A percentile compares a stretch with the other conserved stretches of the same genome.
Conservation (phyloP, 2,329 filamentous ascomycete species). For the Exophiala viscosa region DNA sequence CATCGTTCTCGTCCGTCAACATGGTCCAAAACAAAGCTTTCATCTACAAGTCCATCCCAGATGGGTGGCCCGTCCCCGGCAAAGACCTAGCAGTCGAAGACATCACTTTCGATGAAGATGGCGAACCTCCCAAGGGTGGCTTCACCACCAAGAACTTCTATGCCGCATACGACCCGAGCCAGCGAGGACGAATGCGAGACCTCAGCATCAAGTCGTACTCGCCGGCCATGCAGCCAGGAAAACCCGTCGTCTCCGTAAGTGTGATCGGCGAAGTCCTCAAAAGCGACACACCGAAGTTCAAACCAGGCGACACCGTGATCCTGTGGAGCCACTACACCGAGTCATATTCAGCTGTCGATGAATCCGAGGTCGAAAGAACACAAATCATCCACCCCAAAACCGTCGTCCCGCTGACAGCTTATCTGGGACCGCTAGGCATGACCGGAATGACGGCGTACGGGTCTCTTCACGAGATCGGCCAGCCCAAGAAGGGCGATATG, state of each 20-base stretch:
- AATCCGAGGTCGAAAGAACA: constrained; percentile 32
- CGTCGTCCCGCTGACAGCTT: constrained; percentile 61
- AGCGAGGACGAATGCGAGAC: constrained; percentile 68
- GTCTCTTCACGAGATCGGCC: constrained; percentile 63
- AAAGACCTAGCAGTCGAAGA: constrained; percentile 67
- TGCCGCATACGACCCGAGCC: constrained; percentile 72
- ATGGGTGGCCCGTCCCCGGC: constrained; percentile 64
- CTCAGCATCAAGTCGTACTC: constrained; percentile 60
- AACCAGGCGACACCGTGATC: constrained; percentile 54
- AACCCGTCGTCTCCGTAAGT: constrained; percentile 57
- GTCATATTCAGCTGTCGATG: constrained; percentile 60
- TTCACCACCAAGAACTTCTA: constrained; percentile 65
- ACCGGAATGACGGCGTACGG: constrained; percentile 66
- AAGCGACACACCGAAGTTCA: constrained; percentile 57
- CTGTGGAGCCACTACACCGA: constrained; percentile 41
- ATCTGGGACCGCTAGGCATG: constrained; percentile 65
- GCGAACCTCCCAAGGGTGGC: constrained; percentile 53
- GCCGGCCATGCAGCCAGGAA: constrained; percentile 54
- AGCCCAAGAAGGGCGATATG: constrained; percentile 66
- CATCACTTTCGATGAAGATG: constrained; percentile 63
- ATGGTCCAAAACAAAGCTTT: constrained; percentile 64
- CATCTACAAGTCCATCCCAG: constrained; percentile 67
- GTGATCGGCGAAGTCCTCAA: constrained; percentile 63
- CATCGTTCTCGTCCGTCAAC: background rate
- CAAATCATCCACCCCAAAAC: constrained; percentile 47